A percentile compares a stretch with the other conserved stretches of the same genome.
phyloP scores from a whole-genome alignment of 306 rosid species.

The Glycine latifolia region DNA sequence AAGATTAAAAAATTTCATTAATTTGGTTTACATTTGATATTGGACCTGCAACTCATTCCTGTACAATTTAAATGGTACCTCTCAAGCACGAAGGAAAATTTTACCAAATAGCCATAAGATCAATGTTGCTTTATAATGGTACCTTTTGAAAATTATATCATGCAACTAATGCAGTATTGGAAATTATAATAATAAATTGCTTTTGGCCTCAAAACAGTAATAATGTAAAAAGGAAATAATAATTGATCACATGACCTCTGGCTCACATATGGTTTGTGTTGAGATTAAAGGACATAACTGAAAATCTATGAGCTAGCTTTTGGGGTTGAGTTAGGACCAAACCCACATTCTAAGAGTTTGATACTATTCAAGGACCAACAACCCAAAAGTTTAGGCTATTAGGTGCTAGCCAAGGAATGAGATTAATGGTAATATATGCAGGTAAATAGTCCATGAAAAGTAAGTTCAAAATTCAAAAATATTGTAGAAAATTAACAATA shows the following conservation, averaged over 20 bases:
- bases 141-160: neutral
- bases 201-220: constrained; percentile 16
- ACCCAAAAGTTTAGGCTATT: constrained; percentile 6
- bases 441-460: constrained; percentile 3
- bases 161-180: neutral
- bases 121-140: neutral
- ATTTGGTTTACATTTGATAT: neutral
- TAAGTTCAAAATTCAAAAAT: neutral
- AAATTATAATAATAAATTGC: neutral
- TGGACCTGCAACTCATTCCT: neutral
- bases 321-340: no score
- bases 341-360: neutral
- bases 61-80: neutral
- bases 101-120: neutral
- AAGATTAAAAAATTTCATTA: neutral
- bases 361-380: constrained; percentile 10
- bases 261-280: neutral
- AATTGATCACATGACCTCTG: constrained; percentile 21
- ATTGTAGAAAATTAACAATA: constrained; percentile 21
- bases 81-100: neutral
- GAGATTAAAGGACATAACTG: no score
- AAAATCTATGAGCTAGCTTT: no score
- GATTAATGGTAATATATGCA: neutral
- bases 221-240: neutral
- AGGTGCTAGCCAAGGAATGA: neutral